A percentile compares a stretch with the other conserved stretches of the same genome.
These are phyloP conservation scores for Vaccinium vitisidaea DNA, from an alignment of 148 eudicot species.

Conservation along the genomic window DNA sequence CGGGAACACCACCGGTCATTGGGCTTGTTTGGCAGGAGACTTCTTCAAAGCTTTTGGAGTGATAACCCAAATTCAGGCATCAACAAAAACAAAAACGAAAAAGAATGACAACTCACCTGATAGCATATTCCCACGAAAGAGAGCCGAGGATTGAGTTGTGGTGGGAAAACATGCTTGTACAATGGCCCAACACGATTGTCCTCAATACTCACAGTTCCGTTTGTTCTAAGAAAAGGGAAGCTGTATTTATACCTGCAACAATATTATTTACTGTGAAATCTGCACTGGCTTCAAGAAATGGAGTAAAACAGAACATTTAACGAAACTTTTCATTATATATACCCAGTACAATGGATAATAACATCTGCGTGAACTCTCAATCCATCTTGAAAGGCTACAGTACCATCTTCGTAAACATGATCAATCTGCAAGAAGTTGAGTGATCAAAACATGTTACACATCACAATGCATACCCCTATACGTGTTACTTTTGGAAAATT, in stretches of 20 bases:
- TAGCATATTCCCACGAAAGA: slow-evolving; percentile 50
- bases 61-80: too few species aligned
- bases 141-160: slow-evolving; percentile 56
- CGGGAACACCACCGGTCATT: too few species aligned
- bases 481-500: too few species aligned
- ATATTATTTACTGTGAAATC: not conserved
- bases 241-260: slow-evolving; percentile 32
- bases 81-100: too few species aligned
- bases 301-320: too few species aligned
- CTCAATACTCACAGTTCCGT: slow-evolving; percentile 33
- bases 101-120: slow-evolving; percentile 24
- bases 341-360: slow-evolving; percentile 65
- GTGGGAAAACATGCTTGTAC: slow-evolving; percentile 55
- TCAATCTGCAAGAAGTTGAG: slow-evolving; percentile 29
- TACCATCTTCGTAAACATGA: slow-evolving; percentile 40
- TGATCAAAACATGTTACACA: not conserved
- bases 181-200: slow-evolving; percentile 47
- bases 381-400: slow-evolving; percentile 46
- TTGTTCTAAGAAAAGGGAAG: slow-evolving; percentile 38
- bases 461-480: too few species aligned
- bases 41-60: too few species aligned
- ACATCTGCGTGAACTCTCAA: slow-evolving; percentile 40
- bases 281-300: too few species aligned
- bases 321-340: not conserved
- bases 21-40: too few species aligned